These are phyloP conservation scores for Neoscytalidium dimidiatum DNA, from an alignment of 2,329 filamentous ascomycete genomes.

Conservation along the genomic window DNA sequence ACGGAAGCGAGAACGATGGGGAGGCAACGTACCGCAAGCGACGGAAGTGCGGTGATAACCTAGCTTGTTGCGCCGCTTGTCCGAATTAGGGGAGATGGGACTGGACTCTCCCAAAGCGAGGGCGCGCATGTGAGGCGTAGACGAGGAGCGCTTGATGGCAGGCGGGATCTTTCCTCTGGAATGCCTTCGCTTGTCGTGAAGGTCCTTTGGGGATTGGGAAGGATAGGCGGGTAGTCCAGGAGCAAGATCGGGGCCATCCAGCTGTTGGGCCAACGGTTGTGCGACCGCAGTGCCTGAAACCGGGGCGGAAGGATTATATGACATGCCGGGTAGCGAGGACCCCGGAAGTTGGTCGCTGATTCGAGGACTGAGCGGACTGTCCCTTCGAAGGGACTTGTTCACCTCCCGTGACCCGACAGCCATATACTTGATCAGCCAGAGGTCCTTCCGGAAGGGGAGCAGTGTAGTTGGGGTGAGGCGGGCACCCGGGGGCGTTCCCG, in stretches of 20 bases:
- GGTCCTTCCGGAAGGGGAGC: slow-evolving; percentile 7
- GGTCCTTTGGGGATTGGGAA: slow-evolving; percentile 26
- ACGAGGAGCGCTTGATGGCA: slow-evolving; percentile 45
- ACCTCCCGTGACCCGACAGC: slow-evolving; percentile 31
- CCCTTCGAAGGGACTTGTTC: slow-evolving; percentile 38
- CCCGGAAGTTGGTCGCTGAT: no score
- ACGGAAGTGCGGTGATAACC: slow-evolving; percentile 95
- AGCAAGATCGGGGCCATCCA: slow-evolving; percentile 12
- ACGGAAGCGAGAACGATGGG: background rate
- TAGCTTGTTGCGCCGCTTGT: slow-evolving; percentile 84
- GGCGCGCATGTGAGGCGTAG: slow-evolving; percentile 51
- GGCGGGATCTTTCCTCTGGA: slow-evolving; percentile 43
- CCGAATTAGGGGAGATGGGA: slow-evolving; percentile 52
- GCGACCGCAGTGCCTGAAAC: slow-evolving; percentile 30
- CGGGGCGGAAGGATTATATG: slow-evolving; percentile 34
- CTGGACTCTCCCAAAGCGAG: slow-evolving; percentile 38
- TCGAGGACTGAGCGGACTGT: slow-evolving; percentile 29
- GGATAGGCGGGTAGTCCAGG: slow-evolving; percentile 5
- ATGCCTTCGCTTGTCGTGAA: slow-evolving; percentile 38
- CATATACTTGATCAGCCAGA: slow-evolving; percentile 31
- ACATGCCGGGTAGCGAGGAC: slow-evolving; percentile 37
- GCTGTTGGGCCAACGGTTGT: slow-evolving; percentile 11
- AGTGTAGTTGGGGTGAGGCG: background rate
- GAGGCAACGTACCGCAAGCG: slow-evolving; percentile 77
- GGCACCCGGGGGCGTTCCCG: slow-evolving; percentile 12